Evolutionary conservation across 1,284 basidiomycete species (phyloP), one percentile per base, ranked within the genome.

Genomic region (Coniferiporia sulphurascens): DNA sequence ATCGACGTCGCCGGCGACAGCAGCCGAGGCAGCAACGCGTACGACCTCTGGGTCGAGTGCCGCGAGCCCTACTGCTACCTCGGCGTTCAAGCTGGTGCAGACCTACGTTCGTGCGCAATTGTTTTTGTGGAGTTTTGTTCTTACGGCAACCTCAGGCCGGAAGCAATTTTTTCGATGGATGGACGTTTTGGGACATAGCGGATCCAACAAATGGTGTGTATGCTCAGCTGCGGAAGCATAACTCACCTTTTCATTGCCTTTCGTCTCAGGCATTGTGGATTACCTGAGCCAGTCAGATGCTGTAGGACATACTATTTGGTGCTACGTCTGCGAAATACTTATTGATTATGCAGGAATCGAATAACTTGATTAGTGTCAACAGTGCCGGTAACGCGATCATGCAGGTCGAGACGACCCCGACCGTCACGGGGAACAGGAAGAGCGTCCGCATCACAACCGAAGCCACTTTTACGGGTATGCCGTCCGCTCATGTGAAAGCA

Each of bases 191-290:
- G 73, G 80, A 77, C 15, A 75, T 67, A 55, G 65, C 75, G 1
- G 94, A 96, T 74, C 91, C 94, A 0, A 97, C 93, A 0, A 76
- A 90, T 69, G 94, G 93, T 67, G 74, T 68, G 56, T 66, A 57
- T 55, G n/a, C 22, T n/a, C 44, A 50, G 17, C 49, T 32, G 4
- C 27, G 46, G 41, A 22, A 38, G n/a, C 48, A 19, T 41, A 44
- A 54, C 56, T 54, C 15, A 48, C 34, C 10, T 10, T 22, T n/a
- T n/a, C 12, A n/a, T 2, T 9, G n/a, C 17, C 4, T 46, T 41
- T 27, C 22, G 38, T 17, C 36, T 19, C 52, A 66, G 64, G 64
- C 21, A 55, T 32, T 45, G 59, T 63, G 43, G 62, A 82, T 64
- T 90, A 83, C 67, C 70, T 87, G 7, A 78, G 82, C 67, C 73